phyloP scores from a whole-genome alignment of 2,329 filamentous ascomycete species.

The Aureobasidium mangrovei region DNA sequence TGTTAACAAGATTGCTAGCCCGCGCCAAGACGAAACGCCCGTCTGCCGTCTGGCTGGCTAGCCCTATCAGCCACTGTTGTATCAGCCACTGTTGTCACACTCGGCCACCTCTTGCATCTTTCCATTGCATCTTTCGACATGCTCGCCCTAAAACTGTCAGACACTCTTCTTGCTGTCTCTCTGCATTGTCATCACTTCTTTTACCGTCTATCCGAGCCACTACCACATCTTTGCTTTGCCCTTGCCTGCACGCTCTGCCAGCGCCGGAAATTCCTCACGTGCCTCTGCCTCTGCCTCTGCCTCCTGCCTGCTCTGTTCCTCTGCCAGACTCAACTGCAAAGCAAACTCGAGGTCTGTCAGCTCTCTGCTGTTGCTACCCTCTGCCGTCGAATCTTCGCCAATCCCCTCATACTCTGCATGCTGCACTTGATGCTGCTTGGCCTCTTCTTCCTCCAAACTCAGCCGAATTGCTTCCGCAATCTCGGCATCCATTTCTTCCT shows the following conservation, averaged over 20 bases:
- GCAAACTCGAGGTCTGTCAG: constrained; percentile 53
- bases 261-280: constrained; percentile 23
- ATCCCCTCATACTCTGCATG: constrained; percentile 14
- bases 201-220: no score
- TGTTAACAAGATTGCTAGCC: no score
- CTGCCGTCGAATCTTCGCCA: constrained; percentile 23
- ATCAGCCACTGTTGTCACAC: no score
- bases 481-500: constrained; percentile 47
- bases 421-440: background rate
- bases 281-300: constrained; percentile 12
- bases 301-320: constrained; percentile 41
- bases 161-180: no score
- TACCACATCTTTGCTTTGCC: background rate
- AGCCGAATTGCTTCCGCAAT: constrained; percentile 55
- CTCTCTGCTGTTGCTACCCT: constrained; percentile 34
- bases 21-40: no score
- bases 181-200: no score
- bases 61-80: no score
- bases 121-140: no score
- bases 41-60: no score
- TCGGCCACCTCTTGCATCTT: no score
- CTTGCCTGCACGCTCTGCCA: constrained; percentile 17
- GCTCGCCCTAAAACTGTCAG: no score
- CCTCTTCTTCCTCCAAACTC: constrained; percentile 27
- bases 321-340: constrained; percentile 52